A percentile compares a stretch with the other conserved stretches of the same genome.
Conservation (phyloP, 2,329 filamentous ascomycete genomes). For the Xylaria sp. region DNA sequence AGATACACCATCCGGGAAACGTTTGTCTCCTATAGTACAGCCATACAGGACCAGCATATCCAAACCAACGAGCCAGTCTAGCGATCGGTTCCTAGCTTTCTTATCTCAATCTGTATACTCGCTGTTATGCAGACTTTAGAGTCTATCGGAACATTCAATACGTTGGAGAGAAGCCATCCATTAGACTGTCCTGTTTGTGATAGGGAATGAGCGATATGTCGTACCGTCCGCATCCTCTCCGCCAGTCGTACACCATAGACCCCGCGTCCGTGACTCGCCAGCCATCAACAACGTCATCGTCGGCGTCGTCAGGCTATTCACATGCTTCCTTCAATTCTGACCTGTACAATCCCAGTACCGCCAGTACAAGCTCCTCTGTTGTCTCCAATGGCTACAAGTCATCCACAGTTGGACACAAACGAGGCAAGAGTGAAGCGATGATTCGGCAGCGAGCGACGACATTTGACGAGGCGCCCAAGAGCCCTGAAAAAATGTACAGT, state of each 20-base stretch:
- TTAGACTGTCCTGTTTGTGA: slow-evolving; percentile 19
- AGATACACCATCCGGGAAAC: neutral
- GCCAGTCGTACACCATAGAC: slow-evolving; percentile 55
- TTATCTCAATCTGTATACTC: slow-evolving; percentile 24
- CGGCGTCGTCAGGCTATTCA: slow-evolving; percentile 73
- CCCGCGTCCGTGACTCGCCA: slow-evolving; percentile 60
- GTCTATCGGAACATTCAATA: slow-evolving; percentile 32
- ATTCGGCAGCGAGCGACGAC: slow-evolving; percentile 56
- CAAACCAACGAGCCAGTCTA: neutral
- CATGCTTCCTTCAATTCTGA: slow-evolving; percentile 53
- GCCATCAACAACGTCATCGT: slow-evolving; percentile 72
- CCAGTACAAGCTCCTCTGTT: slow-evolving; percentile 75
- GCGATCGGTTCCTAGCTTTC: neutral
- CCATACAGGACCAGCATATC: slow-evolving; percentile 1
- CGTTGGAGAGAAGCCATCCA: slow-evolving; percentile 35
- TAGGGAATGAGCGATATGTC: slow-evolving; percentile 55
- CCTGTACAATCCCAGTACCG: slow-evolving; percentile 61
- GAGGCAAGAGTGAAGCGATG: slow-evolving; percentile 76
- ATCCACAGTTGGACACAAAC: slow-evolving; percentile 62
- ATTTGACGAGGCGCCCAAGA: slow-evolving; percentile 49
- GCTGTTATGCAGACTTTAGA: slow-evolving; percentile 43
- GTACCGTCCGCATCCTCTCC: slow-evolving; percentile 62
- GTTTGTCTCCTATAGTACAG: neutral
- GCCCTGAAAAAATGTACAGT: slow-evolving; percentile 70
- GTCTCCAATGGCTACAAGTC: slow-evolving; percentile 65